A percentile compares a stretch with the other conserved stretches of the same genome.
These are phyloP conservation scores for Fistulinella prunicolor DNA, from an alignment of 768 basidiomycete genomes.

Conservation along the genomic window DNA sequence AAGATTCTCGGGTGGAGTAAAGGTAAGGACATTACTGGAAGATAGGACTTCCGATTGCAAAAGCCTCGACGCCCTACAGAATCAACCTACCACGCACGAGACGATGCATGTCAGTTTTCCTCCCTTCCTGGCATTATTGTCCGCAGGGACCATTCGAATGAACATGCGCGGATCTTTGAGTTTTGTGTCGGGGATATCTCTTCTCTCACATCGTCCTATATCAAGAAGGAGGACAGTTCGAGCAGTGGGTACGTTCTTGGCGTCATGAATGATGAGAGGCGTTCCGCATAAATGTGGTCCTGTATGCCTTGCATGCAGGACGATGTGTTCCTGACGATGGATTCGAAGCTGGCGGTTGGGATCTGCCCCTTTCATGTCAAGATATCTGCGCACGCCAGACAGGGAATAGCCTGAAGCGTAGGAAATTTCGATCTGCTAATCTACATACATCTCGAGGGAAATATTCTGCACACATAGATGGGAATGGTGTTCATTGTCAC, in stretches of 20 bases:
- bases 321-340: too few species aligned
- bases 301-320: too few species aligned
- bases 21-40: slow-evolving; percentile 46
- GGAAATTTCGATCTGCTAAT: too few species aligned
- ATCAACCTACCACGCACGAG: slow-evolving; percentile 41
- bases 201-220: slow-evolving; percentile 53
- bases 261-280: slow-evolving; percentile 57
- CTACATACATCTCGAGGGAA: too few species aligned
- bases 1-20: slow-evolving; percentile 40
- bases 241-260: slow-evolving; percentile 39
- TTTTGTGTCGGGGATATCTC: slow-evolving; percentile 37
- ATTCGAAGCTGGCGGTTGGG: too few species aligned
- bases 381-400: too few species aligned
- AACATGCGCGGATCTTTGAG: slow-evolving; percentile 46
- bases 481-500: too few species aligned
- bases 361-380: too few species aligned
- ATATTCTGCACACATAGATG: too few species aligned
- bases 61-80: slow-evolving; percentile 49
- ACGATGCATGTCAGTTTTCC: slow-evolving; percentile 42
- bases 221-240: slow-evolving; percentile 49
- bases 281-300: slow-evolving; percentile 49
- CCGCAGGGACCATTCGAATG: slow-evolving; percentile 44
- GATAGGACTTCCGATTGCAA: slow-evolving; percentile 45
- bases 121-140: slow-evolving; percentile 41
- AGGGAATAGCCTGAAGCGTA: too few species aligned